These are phyloP conservation scores for Aspergillus phoenicis DNA, from an alignment of 2,329 filamentous ascomycete genomes.

Conservation along the genomic window DNA sequence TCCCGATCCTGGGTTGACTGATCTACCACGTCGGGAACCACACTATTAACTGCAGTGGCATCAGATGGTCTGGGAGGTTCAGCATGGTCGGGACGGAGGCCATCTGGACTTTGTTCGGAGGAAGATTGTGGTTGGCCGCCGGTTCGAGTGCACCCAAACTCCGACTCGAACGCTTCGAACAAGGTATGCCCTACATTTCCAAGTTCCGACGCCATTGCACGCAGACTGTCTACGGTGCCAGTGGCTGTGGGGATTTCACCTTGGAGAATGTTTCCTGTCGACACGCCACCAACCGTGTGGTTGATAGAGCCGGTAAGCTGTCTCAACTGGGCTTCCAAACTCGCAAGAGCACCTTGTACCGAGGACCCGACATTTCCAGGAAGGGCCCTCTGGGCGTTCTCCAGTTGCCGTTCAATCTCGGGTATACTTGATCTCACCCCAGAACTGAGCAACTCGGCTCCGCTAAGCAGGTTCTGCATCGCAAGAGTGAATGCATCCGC, in stretches of 20 bases:
- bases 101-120: constrained; percentile 4
- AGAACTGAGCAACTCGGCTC: constrained; percentile 38
- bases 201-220: constrained; percentile 44
- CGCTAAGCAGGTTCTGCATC: constrained; percentile 37
- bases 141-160: constrained; percentile 30
- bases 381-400: constrained; percentile 37
- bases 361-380: constrained; percentile 40
- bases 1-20: neutral
- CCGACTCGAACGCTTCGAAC: constrained; percentile 41
- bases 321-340: constrained; percentile 42
- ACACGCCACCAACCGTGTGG: constrained; percentile 38
- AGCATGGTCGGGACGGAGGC: neutral
- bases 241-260: constrained; percentile 41
- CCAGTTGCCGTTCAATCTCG: constrained; percentile 41
- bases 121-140: constrained; percentile 13
- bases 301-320: constrained; percentile 40
- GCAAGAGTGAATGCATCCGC: constrained; percentile 37
- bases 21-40: neutral
- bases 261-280: constrained; percentile 40
- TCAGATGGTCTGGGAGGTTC: neutral
- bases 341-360: constrained; percentile 38
- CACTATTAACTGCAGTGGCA: neutral
- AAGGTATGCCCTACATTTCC: constrained; percentile 43
- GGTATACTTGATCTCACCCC: constrained; percentile 41
- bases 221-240: constrained; percentile 41